phyloP scores from a whole-genome alignment of 768 basidiomycete species.

The Multifurca ochricompacta region DNA sequence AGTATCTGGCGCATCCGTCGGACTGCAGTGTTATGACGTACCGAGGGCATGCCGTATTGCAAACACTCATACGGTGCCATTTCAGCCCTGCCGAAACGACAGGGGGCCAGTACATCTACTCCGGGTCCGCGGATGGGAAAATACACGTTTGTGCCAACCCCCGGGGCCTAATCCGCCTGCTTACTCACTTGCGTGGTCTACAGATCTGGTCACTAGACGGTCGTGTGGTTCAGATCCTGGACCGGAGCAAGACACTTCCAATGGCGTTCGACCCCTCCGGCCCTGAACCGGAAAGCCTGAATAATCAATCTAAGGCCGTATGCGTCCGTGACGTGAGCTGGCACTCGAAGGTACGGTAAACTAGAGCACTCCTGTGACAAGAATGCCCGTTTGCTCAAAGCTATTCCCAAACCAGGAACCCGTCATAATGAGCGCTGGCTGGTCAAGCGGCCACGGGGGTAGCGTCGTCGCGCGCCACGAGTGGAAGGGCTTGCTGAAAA shows the following conservation, averaged over 20 bases:
- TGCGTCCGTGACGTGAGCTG: conserved; percentile 94
- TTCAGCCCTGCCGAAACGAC: conserved; percentile 93
- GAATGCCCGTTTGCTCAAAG: neutral
- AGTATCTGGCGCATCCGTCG: conserved; percentile 59
- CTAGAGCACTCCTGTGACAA: neutral
- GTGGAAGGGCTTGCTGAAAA: conserved; percentile 88
- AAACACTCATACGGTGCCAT: conserved; percentile 92
- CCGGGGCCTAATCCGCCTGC: neutral
- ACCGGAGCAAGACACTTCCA: conserved; percentile 66
- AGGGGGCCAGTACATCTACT: conserved; percentile 89
- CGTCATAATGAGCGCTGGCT: conserved; percentile 84
- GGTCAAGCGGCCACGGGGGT: conserved; percentile 59
- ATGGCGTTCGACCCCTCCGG: conserved; percentile 69
- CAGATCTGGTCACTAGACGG: conserved; percentile 97
- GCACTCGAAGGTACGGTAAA: conserved; percentile 63
- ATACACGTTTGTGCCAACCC: conserved; percentile 55
- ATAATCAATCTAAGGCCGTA: conserved; percentile 28
- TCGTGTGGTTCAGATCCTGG: conserved; percentile 70
- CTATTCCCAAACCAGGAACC: conserved; percentile 50
- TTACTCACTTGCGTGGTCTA: neutral
- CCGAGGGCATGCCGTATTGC: conserved; percentile 81
- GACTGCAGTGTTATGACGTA: conserved; percentile 97
- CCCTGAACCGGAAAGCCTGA: conserved; percentile 33
- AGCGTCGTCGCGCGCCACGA: conserved; percentile 88
- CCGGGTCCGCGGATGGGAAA: conserved; percentile 78